Conservation (phyloP, 2,329 filamentous ascomycete species). For the Biscogniauxia sp. region DNA sequence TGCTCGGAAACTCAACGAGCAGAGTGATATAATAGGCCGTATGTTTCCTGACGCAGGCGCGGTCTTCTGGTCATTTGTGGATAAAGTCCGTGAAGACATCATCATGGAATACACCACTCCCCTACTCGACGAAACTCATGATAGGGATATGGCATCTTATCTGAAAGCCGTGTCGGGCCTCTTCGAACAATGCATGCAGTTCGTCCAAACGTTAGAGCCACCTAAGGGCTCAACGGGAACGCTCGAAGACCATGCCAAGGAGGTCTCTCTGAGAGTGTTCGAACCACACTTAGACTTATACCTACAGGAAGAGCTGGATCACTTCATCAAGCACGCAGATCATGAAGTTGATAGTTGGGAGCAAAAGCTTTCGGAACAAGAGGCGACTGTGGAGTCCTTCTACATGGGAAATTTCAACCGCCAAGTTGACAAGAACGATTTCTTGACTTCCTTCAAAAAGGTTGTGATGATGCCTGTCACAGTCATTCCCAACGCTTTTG, state of each 20-base stretch:
- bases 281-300: conserved; percentile 94
- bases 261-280: conserved; percentile 70
- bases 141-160: conserved; percentile 71
- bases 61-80: conserved; percentile 75
- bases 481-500: conserved; percentile 69
- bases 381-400: conserved; percentile 86
- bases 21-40: conserved; percentile 73
- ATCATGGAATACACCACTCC: conserved; percentile 82
- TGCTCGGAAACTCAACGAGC: conserved; percentile 75
- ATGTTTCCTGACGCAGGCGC: conserved; percentile 73
- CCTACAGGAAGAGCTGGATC: conserved; percentile 84
- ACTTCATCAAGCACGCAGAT: conserved; percentile 75
- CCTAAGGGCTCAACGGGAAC: conserved; percentile 61
- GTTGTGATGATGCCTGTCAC: conserved; percentile 99
- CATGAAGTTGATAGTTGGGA: conserved; percentile 83
- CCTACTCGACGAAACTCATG: conserved; percentile 84
- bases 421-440: conserved; percentile 94
- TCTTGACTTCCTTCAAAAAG: conserved; percentile 94
- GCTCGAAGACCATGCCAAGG: conserved; percentile 63
- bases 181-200: conserved; percentile 80
- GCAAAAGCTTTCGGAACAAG: conserved; percentile 85
- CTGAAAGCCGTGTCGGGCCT: conserved; percentile 82
- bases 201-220: conserved; percentile 68
- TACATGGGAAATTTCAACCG: conserved; percentile 95
- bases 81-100: conserved; percentile 80